phyloP scores from a whole-genome alignment of 345 rosid species.

The Gossypium ekmanianum region DNA sequence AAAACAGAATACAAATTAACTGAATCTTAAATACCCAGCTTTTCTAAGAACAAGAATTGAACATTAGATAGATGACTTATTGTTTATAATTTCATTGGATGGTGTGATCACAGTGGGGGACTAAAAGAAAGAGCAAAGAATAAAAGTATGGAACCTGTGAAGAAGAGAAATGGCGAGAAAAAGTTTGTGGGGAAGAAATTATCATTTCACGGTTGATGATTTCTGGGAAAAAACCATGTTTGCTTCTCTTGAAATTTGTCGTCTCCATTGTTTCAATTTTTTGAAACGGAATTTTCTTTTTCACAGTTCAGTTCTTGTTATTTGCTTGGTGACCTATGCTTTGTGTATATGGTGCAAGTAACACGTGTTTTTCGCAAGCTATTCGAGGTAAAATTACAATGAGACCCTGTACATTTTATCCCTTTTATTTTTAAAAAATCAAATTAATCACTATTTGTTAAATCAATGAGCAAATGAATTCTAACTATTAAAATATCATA shows the following conservation, averaged over 20 bases:
- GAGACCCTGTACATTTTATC: no score
- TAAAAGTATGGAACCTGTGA: background rate
- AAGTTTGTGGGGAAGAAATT: background rate
- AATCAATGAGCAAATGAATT: no score
- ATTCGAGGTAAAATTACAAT: no score
- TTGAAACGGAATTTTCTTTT: background rate
- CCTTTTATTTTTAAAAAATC: no score
- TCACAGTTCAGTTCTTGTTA: background rate
- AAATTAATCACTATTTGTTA: no score
- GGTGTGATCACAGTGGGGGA: background rate
- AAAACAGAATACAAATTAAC: background rate
- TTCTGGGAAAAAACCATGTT: background rate
- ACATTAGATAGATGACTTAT: no score
- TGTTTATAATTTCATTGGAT: background rate
- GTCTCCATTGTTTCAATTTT: background rate
- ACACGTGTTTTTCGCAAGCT: no score
- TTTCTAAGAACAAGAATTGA: background rate
- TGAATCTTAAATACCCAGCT: background rate
- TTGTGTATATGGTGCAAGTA: no score
- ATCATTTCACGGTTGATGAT: constrained; percentile 5
- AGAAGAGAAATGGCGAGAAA: background rate
- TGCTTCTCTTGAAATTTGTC: background rate
- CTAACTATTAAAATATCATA: no score
- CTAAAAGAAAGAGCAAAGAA: background rate
- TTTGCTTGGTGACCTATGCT: background rate